phyloP scores from a whole-genome alignment of 73 alveolate genomes.

The Symbiodinium natans region DNA sequence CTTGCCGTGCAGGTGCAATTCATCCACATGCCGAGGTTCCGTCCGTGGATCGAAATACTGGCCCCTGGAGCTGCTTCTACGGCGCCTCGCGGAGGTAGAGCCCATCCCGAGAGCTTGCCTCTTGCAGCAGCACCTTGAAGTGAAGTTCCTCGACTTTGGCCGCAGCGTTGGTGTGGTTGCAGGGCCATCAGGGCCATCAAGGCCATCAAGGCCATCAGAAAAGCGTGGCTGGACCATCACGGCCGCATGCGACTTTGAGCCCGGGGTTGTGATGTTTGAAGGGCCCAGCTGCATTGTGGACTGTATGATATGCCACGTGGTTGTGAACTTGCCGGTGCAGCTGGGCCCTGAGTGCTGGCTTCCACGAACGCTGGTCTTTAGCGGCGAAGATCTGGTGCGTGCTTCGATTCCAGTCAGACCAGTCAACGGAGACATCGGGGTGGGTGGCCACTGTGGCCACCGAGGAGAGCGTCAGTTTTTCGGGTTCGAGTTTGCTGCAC shows the following conservation, averaged over 20 bases:
- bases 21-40: neutral
- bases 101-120: neutral
- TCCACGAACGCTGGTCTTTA: neutral
- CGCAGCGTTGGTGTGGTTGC: neutral
- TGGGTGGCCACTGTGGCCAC: neutral
- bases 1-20: neutral
- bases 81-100: neutral
- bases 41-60: neutral
- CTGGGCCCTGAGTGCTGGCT: neutral
- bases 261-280: neutral
- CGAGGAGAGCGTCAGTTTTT: neutral
- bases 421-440: too few relatives aligned
- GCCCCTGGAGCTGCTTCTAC: neutral
- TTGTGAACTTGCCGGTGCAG: neutral
- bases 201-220: too few relatives aligned
- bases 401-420: neutral
- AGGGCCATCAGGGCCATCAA: too few relatives aligned
- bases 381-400: neutral
- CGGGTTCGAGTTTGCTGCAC: neutral
- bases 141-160: neutral
- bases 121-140: neutral
- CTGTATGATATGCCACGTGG: neutral
- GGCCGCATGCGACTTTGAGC: neutral
- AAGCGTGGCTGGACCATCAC: neutral
- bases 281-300: neutral